Percentiles rank a stretch among this genome's conserved stretches.
phyloP scores from a whole-genome alignment of 352 stramenopile species.

The Plasmopara viticola region DNA sequence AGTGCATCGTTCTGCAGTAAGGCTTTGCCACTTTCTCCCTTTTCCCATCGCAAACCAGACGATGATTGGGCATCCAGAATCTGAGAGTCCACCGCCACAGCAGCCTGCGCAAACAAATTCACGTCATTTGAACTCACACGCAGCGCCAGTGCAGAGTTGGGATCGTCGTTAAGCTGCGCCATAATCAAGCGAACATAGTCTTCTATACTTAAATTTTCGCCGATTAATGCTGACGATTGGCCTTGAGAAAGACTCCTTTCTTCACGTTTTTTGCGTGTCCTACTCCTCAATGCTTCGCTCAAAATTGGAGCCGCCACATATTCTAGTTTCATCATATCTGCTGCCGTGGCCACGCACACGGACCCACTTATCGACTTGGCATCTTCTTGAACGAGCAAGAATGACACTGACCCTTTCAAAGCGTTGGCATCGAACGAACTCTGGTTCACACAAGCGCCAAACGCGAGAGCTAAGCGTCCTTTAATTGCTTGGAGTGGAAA shows the following conservation, averaged over 20 bases:
- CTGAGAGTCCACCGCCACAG: constrained; percentile 50
- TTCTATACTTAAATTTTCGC: constrained; percentile 37
- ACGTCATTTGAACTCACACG: constrained; percentile 42
- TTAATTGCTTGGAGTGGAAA: constrained; percentile 69
- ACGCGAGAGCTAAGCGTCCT: constrained; percentile 39
- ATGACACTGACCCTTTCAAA: constrained; percentile 63
- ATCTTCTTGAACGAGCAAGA: constrained; percentile 51
- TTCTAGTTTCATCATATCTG: constrained; percentile 60
- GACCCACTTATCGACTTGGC: constrained; percentile 28
- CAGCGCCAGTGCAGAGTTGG: constrained; percentile 33
- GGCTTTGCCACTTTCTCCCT: constrained; percentile 21
- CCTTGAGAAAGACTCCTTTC: constrained; percentile 32
- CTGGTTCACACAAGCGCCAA: constrained; percentile 46
- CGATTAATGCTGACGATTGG: constrained; percentile 35
- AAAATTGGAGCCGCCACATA: constrained; percentile 13
- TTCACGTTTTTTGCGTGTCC: constrained; percentile 35
- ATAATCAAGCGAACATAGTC: constrained; percentile 53
- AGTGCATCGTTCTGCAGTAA: constrained; percentile 9
- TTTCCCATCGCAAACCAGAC: constrained; percentile 76
- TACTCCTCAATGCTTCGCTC: constrained; percentile 27
- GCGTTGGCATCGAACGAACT: constrained; percentile 42
- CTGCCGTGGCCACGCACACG: constrained; percentile 58
- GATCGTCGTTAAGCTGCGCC: constrained; percentile 52
- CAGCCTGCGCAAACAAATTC: constrained; percentile 45
- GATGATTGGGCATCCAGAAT: constrained; percentile 78